Conservation (phyloP, 768 basidiomycete species). For the Lactarius trivialis region DNA sequence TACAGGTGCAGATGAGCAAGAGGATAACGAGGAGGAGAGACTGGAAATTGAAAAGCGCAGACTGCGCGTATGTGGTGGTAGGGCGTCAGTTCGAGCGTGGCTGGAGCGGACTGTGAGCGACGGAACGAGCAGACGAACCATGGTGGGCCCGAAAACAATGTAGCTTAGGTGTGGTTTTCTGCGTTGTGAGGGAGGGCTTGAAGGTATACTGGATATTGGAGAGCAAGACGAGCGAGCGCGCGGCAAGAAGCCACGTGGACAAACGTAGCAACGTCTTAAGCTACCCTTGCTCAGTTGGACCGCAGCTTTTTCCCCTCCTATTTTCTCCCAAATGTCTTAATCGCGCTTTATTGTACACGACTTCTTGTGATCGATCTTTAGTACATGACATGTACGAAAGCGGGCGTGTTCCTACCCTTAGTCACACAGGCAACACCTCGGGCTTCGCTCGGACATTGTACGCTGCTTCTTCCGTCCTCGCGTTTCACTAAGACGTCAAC, state of each 20-base stretch:
- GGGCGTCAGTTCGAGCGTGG: neutral
- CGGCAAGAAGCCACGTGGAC: no score
- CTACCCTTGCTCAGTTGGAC: no score
- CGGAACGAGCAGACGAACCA: neutral
- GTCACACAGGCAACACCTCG: neutral
- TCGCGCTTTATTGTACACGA: no score
- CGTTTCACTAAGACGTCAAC: neutral
- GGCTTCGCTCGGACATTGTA: neutral
- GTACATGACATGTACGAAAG: neutral
- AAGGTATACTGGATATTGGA: no score
- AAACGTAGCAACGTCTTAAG: no score
- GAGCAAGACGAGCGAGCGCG: no score
- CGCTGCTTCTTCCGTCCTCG: neutral
- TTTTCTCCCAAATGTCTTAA: no score
- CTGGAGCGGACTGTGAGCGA: neutral
- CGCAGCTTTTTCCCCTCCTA: no score
- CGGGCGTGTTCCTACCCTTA: neutral
- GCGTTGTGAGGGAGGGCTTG: neutral
- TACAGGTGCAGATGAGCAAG: conserved; percentile 93
- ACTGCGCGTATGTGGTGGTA: conserved; percentile 37
- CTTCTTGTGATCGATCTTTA: no score
- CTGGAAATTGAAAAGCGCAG: conserved; percentile 97
- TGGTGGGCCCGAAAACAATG: neutral
- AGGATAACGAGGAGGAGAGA: conserved; percentile 90
- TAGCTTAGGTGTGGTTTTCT: neutral